Evolutionary conservation across 306 rosid genomes (phyloP).

Genomic region (Pterocarpus santalinus): DNA sequence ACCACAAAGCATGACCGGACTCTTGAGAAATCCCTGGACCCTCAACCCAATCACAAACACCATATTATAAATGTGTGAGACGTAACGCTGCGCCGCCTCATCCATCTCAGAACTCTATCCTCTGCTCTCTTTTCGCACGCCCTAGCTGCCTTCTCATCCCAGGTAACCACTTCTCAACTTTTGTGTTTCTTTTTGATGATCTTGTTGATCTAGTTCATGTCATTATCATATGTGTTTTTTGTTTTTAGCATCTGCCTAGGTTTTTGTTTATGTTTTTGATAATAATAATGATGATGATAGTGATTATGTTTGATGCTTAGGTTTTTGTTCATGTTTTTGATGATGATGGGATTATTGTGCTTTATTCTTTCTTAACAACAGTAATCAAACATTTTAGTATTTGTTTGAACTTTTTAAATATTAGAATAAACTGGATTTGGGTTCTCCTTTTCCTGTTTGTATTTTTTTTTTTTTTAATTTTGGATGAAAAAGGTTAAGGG

Average conservation of each 20-base stretch:
- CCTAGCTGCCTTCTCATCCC: neutral
- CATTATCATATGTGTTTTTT: neutral
- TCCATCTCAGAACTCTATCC: neutral
- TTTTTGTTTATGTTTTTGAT: neutral
- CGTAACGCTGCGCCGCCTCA: neutral
- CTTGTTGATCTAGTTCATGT: neutral
- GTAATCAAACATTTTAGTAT: too few relatives aligned
- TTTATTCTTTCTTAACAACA: too few relatives aligned
- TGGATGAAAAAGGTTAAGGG: neutral
- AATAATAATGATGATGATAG: neutral
- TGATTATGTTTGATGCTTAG: neutral
- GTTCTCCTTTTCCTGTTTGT: too few relatives aligned
- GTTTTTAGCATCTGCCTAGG: too few relatives aligned
- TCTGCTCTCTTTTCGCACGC: neutral
- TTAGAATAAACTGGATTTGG: too few relatives aligned
- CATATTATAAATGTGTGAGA: neutral
- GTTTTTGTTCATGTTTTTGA: too few relatives aligned
- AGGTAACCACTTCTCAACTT: neutral
- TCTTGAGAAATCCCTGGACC: neutral
- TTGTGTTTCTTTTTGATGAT: neutral
- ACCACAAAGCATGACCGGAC: conserved; percentile 21
- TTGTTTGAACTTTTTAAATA: too few relatives aligned
- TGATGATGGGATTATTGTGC: too few relatives aligned
- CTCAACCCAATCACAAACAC: neutral
- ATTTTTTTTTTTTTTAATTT: neutral